These are phyloP conservation scores for Penicillium atrosanguineum DNA, from an alignment of 495 filamentous ascomycete species.

Conservation along the genomic window DNA sequence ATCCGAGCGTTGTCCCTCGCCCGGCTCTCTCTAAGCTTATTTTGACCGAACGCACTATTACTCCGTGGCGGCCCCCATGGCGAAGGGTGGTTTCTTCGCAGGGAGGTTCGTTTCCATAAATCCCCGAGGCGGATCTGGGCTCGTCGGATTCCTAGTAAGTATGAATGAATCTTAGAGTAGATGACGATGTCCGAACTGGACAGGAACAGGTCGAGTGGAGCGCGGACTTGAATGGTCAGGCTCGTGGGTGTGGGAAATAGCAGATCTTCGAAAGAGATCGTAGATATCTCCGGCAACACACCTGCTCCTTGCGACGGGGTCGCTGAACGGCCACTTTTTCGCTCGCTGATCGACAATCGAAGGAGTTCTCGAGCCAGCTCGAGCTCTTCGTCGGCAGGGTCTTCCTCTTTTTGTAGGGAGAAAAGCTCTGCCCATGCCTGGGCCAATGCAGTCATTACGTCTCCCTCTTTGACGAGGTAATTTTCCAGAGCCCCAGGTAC, in stretches of 20 bases:
- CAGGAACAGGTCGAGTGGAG: conserved; percentile 86
- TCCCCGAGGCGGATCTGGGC: conserved; percentile 77
- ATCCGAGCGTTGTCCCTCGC: conserved; percentile 57
- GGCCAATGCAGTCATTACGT: conserved; percentile 70
- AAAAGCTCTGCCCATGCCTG: conserved; percentile 76
- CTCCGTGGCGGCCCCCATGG: conserved; percentile 64
- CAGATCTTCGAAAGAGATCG: conserved; percentile 67
- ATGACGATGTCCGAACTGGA: conserved; percentile 66
- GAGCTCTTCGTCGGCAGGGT: conserved; percentile 68
- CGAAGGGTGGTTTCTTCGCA: conserved; percentile 72
- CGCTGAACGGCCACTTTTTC: conserved; percentile 19
- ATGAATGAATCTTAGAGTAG: conserved; percentile 83
- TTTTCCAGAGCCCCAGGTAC: conserved; percentile 41
- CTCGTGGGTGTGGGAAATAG: conserved; percentile 74
- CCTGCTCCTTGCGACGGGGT: conserved; percentile 34
- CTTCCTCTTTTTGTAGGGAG: conserved; percentile 68
- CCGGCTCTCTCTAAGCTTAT: conserved; percentile 53
- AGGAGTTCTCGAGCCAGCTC: conserved; percentile 79
- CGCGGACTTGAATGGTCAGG: conserved; percentile 68
- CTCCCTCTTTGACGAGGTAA: conserved; percentile 79
- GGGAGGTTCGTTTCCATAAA: conserved; percentile 77
- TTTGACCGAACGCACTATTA: conserved; percentile 54
- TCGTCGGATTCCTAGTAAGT: conserved; percentile 77
- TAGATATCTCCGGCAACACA: conserved; percentile 29
- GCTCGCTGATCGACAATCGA: conserved; percentile 57